Conservation (phyloP, 768 basidiomycete genomes). For the Cystobasidium ongulense region DNA sequence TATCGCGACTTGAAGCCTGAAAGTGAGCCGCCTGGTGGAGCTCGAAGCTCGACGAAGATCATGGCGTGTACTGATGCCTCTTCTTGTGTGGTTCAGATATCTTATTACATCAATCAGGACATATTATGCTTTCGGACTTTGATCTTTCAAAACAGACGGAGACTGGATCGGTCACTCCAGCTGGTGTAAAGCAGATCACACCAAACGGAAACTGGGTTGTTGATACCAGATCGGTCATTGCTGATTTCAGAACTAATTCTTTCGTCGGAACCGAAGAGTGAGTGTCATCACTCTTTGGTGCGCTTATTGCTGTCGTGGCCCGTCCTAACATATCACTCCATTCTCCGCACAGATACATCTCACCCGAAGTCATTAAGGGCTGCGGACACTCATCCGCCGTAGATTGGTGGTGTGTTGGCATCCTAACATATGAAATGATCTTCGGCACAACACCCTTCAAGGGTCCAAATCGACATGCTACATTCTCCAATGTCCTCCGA, state of each 20-base stretch:
- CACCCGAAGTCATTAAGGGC: constrained; percentile 94
- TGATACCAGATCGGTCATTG: constrained; percentile 94
- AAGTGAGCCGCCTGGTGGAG: constrained; percentile 64
- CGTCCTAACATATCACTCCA: constrained; percentile 27
- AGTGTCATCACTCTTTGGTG: constrained; percentile 37
- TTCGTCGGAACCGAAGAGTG: constrained; percentile 98
- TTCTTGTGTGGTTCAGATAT: constrained; percentile 60
- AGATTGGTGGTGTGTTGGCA: constrained; percentile 95
- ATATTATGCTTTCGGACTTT: constrained; percentile 99
- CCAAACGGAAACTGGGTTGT: constrained; percentile 86
- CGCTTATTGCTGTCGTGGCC: neutral
- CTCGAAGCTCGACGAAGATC: too few relatives aligned
- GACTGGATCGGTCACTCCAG: constrained; percentile 69
- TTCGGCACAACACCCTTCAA: constrained; percentile 99
- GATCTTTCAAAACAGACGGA: constrained; percentile 94
- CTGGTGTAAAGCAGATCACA: constrained; percentile 73
- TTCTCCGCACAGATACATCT: constrained; percentile 74
- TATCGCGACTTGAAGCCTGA: constrained; percentile 99
- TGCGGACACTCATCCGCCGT: constrained; percentile 96
- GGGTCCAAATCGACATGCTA: constrained; percentile 84
- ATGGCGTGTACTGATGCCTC: neutral
- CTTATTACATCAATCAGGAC: constrained; percentile 89
- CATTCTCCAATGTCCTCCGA: constrained; percentile 89
- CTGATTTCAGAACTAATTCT: constrained; percentile 89
- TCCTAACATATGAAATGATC: constrained; percentile 91